Conservation (phyloP, 2,329 filamentous ascomycete genomes). For the Teratosphaeria pseudoeucalypti region DNA sequence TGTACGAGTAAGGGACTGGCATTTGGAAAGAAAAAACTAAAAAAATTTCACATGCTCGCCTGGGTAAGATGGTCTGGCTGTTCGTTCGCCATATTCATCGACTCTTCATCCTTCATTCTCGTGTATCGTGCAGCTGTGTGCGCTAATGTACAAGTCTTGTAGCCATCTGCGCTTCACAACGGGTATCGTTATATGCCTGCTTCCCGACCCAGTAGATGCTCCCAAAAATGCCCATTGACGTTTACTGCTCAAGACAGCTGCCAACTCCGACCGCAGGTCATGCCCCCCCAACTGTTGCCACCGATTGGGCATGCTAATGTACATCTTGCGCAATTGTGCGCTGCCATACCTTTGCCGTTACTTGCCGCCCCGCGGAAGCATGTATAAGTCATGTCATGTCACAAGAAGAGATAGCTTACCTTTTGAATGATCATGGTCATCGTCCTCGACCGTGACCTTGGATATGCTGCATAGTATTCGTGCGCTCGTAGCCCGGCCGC, state of each 20-base stretch:
- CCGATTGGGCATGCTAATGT: neutral
- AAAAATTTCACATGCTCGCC: neutral
- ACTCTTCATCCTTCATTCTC: neutral
- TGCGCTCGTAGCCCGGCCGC: slow-evolving; percentile 1
- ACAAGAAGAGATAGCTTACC: neutral
- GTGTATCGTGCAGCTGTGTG: neutral
- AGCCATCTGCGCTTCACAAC: neutral
- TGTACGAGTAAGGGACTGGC: neutral
- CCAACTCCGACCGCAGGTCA: neutral
- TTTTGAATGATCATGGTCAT: neutral
- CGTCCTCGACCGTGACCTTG: neutral
- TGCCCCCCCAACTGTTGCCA: neutral
- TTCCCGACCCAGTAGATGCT: neutral
- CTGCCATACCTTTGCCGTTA: neutral
- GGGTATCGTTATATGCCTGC: neutral
- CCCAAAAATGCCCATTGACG: neutral
- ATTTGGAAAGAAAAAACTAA: neutral
- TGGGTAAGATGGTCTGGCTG: neutral
- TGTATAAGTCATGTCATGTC: neutral
- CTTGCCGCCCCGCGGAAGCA: neutral
- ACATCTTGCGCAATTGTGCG: neutral
- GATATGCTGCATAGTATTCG: neutral
- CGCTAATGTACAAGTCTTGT: neutral
- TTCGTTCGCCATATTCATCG: neutral
- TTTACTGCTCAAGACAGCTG: neutral